Conservation (phyloP, 2,329 filamentous ascomycete species). For the Hirsutella rhossiliensis region DNA sequence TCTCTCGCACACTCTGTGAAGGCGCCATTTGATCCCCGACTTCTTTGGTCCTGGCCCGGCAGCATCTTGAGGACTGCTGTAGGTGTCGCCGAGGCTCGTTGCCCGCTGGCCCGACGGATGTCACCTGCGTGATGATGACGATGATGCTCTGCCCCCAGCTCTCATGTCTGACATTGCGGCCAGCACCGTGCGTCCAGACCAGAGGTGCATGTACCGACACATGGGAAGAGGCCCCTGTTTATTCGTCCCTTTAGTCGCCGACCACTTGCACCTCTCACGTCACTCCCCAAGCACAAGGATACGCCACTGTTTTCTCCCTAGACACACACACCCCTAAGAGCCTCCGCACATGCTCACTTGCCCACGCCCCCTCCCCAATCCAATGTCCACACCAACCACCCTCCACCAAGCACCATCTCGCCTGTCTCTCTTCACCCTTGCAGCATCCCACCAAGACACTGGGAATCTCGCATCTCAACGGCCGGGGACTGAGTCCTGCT, state of each 20-base stretch:
- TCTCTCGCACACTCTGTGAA: too few species aligned
- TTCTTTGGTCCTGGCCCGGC: too few species aligned
- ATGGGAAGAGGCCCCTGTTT: background rate
- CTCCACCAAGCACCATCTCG: background rate
- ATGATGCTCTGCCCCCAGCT: background rate
- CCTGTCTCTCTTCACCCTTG: constrained; percentile 7
- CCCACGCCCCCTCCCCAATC: constrained; percentile 1
- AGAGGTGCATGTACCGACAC: constrained; percentile 1
- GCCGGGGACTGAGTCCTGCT: constrained; percentile 3
- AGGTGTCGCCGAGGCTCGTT: background rate
- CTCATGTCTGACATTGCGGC: constrained; percentile 1
- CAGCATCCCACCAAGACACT: constrained; percentile 6
- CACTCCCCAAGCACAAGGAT: background rate
- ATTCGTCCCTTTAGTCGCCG: constrained; percentile 1
- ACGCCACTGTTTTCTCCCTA: constrained; percentile 5
- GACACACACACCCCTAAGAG: background rate
- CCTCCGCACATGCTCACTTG: background rate
- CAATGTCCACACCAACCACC: background rate
- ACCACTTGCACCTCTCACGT: constrained; percentile 2
- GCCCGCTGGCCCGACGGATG: background rate
- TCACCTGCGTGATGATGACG: background rate
- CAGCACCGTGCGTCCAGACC: background rate
- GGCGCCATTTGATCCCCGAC: too few species aligned
- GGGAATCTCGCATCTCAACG: constrained; percentile 10
- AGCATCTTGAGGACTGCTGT: background rate